phyloP scores from a whole-genome alignment of 106 monocot species.

The Dioscorea dumetorum region DNA sequence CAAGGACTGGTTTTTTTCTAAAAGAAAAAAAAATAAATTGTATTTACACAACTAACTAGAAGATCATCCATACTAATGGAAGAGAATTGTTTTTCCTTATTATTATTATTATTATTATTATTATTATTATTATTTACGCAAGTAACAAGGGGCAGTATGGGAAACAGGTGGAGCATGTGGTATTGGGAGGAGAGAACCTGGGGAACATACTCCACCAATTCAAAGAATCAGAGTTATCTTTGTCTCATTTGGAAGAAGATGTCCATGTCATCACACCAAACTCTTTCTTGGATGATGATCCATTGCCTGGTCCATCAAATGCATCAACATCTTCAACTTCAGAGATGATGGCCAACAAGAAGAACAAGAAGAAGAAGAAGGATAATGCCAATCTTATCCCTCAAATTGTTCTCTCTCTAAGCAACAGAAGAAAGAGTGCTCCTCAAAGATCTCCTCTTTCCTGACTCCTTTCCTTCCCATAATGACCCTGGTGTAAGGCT shows the following conservation, averaged over 20 bases:
- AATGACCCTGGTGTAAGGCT: too few relatives aligned
- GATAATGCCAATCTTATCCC: conserved; percentile 47
- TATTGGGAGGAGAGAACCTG: conserved; percentile 62
- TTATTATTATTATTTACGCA: too few relatives aligned
- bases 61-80: too few relatives aligned
- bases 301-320: neutral
- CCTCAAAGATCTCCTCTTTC: conserved; percentile 78
- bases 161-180: conserved; percentile 73
- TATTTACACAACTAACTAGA: too few relatives aligned
- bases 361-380: neutral
- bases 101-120: too few relatives aligned
- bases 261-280: conserved; percentile 41
- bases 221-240: conserved; percentile 49
- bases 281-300: conserved; percentile 63
- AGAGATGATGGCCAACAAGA: too few relatives aligned
- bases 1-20: too few relatives aligned
- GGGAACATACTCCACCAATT: conserved; percentile 64
- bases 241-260: conserved; percentile 49
- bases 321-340: too few relatives aligned
- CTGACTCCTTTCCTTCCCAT: conserved; percentile 4
- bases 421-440: conserved; percentile 80
- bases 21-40: too few relatives aligned
- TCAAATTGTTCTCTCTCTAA: conserved; percentile 57
- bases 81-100: too few relatives aligned
- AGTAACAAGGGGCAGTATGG: too few relatives aligned